Evolutionary conservation across 495 filamentous ascomycete genomes (phyloP), one percentile per base, ranked within the genome.

Genomic region (Aspergillus coremiiformis): DNA sequence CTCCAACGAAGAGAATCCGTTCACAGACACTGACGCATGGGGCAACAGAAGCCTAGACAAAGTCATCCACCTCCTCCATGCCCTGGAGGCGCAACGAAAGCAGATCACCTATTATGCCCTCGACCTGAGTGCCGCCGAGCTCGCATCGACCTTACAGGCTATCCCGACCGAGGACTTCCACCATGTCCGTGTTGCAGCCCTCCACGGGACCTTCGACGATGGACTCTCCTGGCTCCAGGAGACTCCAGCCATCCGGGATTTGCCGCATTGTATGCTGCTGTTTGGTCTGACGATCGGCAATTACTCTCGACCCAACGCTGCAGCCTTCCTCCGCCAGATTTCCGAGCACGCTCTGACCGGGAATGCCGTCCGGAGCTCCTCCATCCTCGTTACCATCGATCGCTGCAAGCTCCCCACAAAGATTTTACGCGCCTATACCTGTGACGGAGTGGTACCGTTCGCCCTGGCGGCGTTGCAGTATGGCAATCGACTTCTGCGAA

Each of bases 171-270:
- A 47, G 5, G 3, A 21, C 8, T 48, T 32, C 17, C 26, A 48
- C 6, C 20, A 48, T 20, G 46, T 48, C 1, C 30, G 19, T 0
- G 22, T 35, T 22, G 46, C 30, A 0, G 46, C 17, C 14, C 46
- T 48, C 3, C 29, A 48, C 29, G 46, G 46, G 1, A 48, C 46
- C 17, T 48, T 48, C 23, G 46, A 48, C 1, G 46, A 48, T n/a
- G 46, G 30, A 0, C 17, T 48, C 6, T 22, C 1, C 2, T 48
- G 46, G 46, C 30, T 48, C 7, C 9, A 37, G 6, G 30, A 48
- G 4, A 19, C 26, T 1, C 46, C 29, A 30, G 11, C 1, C 4
- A 22, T 48, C 11, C 46, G 46, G 1, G 46, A 48, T 17, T 14
- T 23, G 17, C 46, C 46, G 2, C 46, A 48, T 12, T 21, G 21